Evolutionary conservation across 306 rosid genomes (phyloP).

Genomic region (Dryas octopetala): DNA sequence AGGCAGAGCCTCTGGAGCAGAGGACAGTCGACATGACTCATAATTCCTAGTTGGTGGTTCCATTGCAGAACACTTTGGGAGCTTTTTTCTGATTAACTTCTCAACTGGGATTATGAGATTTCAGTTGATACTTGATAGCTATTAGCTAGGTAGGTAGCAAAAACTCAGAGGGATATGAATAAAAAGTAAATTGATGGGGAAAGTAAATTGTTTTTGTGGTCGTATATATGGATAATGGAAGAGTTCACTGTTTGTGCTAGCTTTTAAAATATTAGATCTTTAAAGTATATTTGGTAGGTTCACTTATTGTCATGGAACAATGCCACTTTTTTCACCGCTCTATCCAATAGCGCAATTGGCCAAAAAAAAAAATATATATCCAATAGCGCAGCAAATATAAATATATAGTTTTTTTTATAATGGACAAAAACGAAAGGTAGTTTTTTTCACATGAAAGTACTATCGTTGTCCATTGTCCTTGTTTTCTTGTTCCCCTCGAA

Average conservation of each 20-base stretch:
- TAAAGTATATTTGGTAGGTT: slow-evolving; percentile 6
- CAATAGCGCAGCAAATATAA: neutral
- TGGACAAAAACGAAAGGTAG: neutral
- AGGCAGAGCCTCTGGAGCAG: slow-evolving; percentile 33
- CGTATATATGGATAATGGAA: slow-evolving; percentile 31
- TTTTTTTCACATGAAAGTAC: neutral
- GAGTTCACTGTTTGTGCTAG: slow-evolving; percentile 10
- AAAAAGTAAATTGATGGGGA: slow-evolving; percentile 19
- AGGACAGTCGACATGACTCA: slow-evolving; percentile 17
- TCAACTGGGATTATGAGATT: slow-evolving; percentile 10
- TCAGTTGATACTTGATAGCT: neutral
- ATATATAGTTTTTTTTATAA: neutral
- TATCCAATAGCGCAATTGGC: neutral
- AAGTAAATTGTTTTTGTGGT: slow-evolving; percentile 26
- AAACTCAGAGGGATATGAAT: neutral
- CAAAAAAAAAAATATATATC: neutral
- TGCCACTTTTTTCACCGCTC: neutral
- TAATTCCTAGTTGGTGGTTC: slow-evolving; percentile 27
- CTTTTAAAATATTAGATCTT: slow-evolving; percentile 10
- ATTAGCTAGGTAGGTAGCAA: no score
- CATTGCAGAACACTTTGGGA: slow-evolving; percentile 32
- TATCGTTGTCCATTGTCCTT: neutral
- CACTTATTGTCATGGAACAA: slow-evolving; percentile 13
- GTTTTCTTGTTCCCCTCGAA: slow-evolving; percentile 1
- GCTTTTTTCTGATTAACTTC: slow-evolving; percentile 15